Conservation (phyloP, 345 rosid species). For the Camelina neglecta region DNA sequence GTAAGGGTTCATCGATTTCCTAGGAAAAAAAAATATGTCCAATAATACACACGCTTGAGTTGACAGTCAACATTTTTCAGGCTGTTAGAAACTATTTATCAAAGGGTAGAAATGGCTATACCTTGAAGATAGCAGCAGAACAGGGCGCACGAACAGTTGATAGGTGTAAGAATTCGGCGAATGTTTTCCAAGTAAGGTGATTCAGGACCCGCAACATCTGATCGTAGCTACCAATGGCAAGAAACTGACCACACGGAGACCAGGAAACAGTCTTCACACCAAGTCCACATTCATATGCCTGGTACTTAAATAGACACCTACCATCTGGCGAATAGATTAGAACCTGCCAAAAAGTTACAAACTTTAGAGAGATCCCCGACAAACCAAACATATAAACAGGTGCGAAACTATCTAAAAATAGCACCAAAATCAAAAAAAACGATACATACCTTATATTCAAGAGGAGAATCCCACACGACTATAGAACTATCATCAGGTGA, state of each 20-base stretch:
- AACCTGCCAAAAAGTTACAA: conserved; percentile 60
- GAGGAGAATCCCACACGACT: conserved; percentile 88
- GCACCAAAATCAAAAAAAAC: background rate
- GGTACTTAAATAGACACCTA: conserved; percentile 88
- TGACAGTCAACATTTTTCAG: conserved; percentile 1
- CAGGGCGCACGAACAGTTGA: conserved; percentile 88
- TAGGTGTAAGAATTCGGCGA: conserved; percentile 93
- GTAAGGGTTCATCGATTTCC: conserved; percentile 93
- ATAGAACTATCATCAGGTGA: conserved; percentile 93
- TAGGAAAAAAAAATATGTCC: conserved; percentile 32
- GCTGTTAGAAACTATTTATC: background rate
- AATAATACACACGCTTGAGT: conserved; percentile 21
- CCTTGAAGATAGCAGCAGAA: conserved; percentile 90
- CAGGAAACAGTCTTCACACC: conserved; percentile 93
- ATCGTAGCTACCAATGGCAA: conserved; percentile 96
- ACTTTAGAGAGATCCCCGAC: conserved; percentile 7
- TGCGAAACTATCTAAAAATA: background rate
- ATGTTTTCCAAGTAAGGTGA: conserved; percentile 95
- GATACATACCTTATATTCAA: conserved; percentile 74
- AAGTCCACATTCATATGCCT: conserved; percentile 95
- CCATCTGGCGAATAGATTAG: conserved; percentile 96
- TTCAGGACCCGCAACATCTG: conserved; percentile 87
- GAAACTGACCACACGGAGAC: conserved; percentile 98
- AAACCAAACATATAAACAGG: conserved; percentile 20
- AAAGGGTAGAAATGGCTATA: conserved; percentile 29